Conservation (phyloP, 331 rosid genomes). For the Saraca asoca region DNA sequence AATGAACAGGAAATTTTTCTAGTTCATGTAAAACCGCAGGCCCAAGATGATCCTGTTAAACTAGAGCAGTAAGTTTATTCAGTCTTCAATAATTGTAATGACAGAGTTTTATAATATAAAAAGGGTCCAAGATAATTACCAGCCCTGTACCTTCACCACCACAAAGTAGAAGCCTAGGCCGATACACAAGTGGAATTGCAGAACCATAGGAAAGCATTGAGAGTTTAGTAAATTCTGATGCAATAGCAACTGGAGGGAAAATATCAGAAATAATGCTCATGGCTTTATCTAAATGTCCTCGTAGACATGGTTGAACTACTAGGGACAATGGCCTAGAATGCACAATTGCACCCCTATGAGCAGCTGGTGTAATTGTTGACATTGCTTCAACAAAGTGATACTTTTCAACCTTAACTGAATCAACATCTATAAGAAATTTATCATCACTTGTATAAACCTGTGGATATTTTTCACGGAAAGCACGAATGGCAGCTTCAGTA, state of each 20-base stretch:
- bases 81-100: constrained; percentile 46
- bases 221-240: constrained; percentile 75
- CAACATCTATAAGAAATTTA: constrained; percentile 94
- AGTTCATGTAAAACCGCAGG: constrained; percentile 96
- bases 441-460: constrained; percentile 97
- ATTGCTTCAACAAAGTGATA: constrained; percentile 91
- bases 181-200: constrained; percentile 89
- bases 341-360: constrained; percentile 93
- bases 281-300: constrained; percentile 65
- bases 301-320: constrained; percentile 87
- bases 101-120: constrained; percentile 28
- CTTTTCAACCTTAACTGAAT: constrained; percentile 84
- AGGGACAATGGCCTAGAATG: constrained; percentile 90
- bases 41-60: constrained; percentile 99
- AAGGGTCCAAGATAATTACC: constrained; percentile 69
- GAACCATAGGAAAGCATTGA: constrained; percentile 90
- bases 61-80: constrained; percentile 96
- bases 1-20: constrained; percentile 96
- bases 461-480: constrained; percentile 94
- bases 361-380: constrained; percentile 98
- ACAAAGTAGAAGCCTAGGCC: constrained; percentile 91
- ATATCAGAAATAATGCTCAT: constrained; percentile 72
- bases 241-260: constrained; percentile 63
- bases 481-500: constrained; percentile 98
- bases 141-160: constrained; percentile 95